Conservation (phyloP, 441 rosid species). For the Bocquillonia castaneifolia region DNA sequence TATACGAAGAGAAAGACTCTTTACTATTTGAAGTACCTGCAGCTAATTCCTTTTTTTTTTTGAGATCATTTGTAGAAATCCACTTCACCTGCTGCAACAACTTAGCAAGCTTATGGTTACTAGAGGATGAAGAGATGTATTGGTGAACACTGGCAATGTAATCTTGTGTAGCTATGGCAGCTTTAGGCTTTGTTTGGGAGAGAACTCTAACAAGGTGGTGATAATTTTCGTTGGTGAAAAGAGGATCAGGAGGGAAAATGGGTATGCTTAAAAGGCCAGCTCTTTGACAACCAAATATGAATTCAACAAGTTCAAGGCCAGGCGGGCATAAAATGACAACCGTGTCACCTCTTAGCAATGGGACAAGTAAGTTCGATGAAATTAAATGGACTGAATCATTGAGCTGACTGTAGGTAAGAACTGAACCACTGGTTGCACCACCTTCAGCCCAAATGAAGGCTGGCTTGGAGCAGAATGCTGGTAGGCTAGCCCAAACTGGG, state of each 20-base stretch:
- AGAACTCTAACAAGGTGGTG: conserved; percentile 48
- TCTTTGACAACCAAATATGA: conserved; percentile 59
- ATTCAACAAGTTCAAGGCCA: conserved; percentile 47
- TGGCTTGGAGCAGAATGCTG: conserved; percentile 46
- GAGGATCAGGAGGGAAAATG: conserved; percentile 43
- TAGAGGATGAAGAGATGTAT: conserved; percentile 30
- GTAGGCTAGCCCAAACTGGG: conserved; percentile 48
- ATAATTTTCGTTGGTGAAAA: conserved; percentile 30
- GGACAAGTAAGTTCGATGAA: conserved; percentile 28
- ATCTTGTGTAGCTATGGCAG: conserved; percentile 40
- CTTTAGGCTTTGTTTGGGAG: conserved; percentile 50
- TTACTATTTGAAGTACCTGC: not conserved
- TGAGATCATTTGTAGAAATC: conserved; percentile 41
- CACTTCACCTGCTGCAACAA: conserved; percentile 37
- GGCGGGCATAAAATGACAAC: conserved; percentile 49
- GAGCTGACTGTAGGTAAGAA: conserved; percentile 44
- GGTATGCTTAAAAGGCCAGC: conserved; percentile 54
- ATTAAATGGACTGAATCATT: conserved; percentile 37
- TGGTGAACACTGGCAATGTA: conserved; percentile 34
- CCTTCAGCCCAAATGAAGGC: conserved; percentile 56
- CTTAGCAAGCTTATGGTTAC: conserved; percentile 25
- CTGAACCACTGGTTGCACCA: conserved; percentile 16
- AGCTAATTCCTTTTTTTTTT: not conserved
- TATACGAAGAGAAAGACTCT: conserved; percentile 14
- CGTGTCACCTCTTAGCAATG: conserved; percentile 36